Evolutionary conservation across 2,329 filamentous ascomycete genomes (phyloP).

Genomic region (Fusarium austroafricanum): DNA sequence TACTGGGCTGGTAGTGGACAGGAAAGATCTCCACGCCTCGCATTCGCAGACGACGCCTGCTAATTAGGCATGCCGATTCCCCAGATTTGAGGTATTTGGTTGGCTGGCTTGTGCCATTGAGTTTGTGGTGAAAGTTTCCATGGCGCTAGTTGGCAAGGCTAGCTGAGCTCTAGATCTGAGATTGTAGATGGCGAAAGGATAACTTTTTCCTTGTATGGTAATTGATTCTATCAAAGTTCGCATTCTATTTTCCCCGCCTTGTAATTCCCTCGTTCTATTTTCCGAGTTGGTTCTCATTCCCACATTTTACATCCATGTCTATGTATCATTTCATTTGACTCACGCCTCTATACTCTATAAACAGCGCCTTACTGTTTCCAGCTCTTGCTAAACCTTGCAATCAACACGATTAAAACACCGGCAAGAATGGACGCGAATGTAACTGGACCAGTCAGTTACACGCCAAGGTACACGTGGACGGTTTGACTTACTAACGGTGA

Average conservation of each 20-base stretch:
- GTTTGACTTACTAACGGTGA: constrained; percentile 39
- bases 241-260: not conserved
- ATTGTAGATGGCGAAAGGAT: not conserved
- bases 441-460: constrained; percentile 15
- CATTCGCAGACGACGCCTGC: not conserved
- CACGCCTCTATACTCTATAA: not conserved
- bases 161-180: not conserved
- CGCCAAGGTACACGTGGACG: rapidly evolving
- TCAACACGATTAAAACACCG: constrained; percentile 30
- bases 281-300: not conserved
- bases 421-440: constrained; percentile 18
- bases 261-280: no score
- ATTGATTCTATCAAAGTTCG: not conserved
- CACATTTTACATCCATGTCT: not conserved
- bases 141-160: not conserved
- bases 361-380: constrained; percentile 28
- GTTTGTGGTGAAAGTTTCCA: not conserved
- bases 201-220: constrained; percentile 13
- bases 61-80: not conserved
- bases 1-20: not conserved
- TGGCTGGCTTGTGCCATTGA: not conserved
- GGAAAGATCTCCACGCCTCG: not conserved
- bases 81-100: not conserved
- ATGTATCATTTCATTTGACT: not conserved
- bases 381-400: constrained; percentile 35